Evolutionary conservation across 495 filamentous ascomycete genomes (phyloP), one percentile per base, ranked within the genome.

Genomic region (Penicillium crystallinum): DNA sequence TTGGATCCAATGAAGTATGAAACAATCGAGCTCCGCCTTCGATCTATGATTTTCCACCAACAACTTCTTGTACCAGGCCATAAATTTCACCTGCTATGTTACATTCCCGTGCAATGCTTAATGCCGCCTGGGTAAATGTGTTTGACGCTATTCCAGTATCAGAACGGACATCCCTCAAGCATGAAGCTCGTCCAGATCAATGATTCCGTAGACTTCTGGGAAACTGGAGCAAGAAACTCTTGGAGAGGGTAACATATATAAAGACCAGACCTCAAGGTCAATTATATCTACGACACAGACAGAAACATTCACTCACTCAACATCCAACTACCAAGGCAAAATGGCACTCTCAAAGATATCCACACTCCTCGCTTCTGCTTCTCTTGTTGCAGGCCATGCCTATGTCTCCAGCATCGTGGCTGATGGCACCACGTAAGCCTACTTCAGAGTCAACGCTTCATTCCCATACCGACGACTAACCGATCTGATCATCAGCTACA

Each of bases 351-450:
- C 61, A 22, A 68, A 70, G 53, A 43, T 67, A 19, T 49, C 62
- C 39, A 21, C 54, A 15, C 19, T 72, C 44, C 59, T 82, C 25
- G 72, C 69, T 46, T 69, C 70, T 38, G 69, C 71, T 31, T 59
- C 76, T 15, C 56, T 74, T 29, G 80, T 81, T 43, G 71, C 73
- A 50, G 79, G 76, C 51, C 82, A 86, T 63, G 82, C 81, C 22
- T 77, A 75, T 44, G 80, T 84, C 27, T 70, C 67, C 34, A 75
- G 80, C 29, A 73, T 85, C 56, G 65, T 81, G 9, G 72, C 76
- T 45, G 75, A 80, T 54, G 82, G 81, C 36, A 63, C 69, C 27
- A 74, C 56, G 63, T 66, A 60, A 34, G 58, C 52, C 25, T 17
- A 11, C n/a, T 15, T 0, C 22, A 22, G 22, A 6, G 10, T 0